Percentiles rank a stretch among this genome's conserved stretches.
Conservation (phyloP, 148 eudicot genomes). For the Euryodendron excelsum region DNA sequence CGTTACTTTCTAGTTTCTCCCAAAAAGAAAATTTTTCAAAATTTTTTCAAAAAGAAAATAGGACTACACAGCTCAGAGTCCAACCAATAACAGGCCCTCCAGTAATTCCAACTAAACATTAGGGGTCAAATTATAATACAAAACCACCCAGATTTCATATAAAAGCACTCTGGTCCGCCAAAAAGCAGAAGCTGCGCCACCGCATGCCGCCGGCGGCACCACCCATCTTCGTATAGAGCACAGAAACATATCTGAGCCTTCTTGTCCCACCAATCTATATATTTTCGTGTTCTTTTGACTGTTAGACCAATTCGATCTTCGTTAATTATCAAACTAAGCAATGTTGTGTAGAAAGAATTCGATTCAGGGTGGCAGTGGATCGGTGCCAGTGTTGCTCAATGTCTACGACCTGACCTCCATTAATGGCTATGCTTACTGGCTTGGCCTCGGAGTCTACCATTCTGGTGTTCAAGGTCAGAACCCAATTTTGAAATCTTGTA, state of each 20-base stretch:
- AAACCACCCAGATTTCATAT: not conserved
- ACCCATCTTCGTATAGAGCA: not conserved
- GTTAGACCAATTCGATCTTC: no score
- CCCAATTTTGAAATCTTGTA: not conserved
- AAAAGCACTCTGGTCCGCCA: constrained; percentile 2
- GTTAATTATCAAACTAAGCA: no score
- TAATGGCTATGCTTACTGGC: constrained; percentile 48
- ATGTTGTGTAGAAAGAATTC: constrained; percentile 38
- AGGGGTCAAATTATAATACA: not conserved
- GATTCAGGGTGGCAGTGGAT: constrained; percentile 22
- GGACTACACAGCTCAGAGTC: constrained; percentile 30
- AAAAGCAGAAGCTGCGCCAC: constrained; percentile 9
- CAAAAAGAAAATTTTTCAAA: constrained; percentile 20
- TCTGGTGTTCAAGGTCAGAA: constrained; percentile 47
- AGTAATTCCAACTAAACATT: not conserved
- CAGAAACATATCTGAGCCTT: not conserved
- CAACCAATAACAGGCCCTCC: constrained; percentile 11
- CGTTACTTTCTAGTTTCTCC: constrained; percentile 37
- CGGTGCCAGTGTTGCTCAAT: constrained; percentile 37
- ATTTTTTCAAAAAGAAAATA: constrained; percentile 12
- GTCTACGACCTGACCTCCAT: constrained; percentile 46
- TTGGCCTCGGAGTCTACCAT: constrained; percentile 48
- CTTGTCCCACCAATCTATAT: not conserved
- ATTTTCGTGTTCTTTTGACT: no score
- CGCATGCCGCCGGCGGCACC: constrained; percentile 6